These are phyloP conservation scores for Sporothrix humicola DNA, from an alignment of 2,329 filamentous ascomycete genomes.

Conservation along the genomic window DNA sequence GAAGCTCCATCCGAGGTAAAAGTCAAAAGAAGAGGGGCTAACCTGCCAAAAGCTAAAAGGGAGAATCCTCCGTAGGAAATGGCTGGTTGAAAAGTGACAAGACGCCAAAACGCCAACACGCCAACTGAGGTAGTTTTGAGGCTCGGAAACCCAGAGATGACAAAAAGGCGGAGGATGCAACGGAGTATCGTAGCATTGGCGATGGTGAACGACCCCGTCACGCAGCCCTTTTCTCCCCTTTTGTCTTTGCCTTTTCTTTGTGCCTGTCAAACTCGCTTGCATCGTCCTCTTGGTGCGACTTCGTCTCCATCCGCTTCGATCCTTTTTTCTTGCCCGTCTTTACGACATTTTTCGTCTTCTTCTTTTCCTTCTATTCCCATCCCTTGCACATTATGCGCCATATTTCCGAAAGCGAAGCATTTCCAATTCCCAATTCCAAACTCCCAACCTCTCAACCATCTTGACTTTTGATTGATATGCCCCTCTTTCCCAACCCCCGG, in stretches of 20 bases:
- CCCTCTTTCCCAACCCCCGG: not conserved
- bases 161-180: not conserved
- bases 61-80: not conserved
- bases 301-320: not conserved
- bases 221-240: not conserved
- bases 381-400: not conserved
- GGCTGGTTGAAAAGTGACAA: not conserved
- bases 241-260: not conserved
- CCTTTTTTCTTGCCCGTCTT: not conserved
- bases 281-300: conserved; percentile 19
- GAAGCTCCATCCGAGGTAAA: conserved; percentile 12
- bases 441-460: not conserved
- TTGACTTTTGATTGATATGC: not conserved
- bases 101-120: not conserved
- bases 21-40: not conserved
- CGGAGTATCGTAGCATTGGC: not conserved
- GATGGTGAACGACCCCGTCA: conserved; percentile 5
- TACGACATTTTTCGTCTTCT: not conserved
- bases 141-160: not conserved
- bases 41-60: not conserved
- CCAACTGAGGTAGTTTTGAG: not conserved
- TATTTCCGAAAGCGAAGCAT: conserved; percentile 7
- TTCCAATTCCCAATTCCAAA: no score
- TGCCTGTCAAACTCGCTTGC: not conserved
- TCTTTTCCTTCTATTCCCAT: not conserved